Conservation (phyloP, 2,329 filamentous ascomycete genomes). For the Cercospora citrullina region DNA sequence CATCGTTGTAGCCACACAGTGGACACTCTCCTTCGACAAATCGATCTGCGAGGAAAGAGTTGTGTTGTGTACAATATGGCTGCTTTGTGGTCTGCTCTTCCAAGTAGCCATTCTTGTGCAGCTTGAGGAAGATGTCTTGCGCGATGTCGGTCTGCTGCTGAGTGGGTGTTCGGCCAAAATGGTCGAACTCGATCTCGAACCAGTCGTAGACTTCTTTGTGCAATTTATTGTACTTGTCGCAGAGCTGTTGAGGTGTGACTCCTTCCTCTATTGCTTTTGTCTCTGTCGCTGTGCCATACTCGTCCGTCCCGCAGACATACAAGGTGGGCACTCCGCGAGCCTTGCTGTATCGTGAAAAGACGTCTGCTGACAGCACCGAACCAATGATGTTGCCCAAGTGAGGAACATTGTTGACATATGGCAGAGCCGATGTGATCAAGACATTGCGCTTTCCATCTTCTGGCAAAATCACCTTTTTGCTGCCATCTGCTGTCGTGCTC, state of each 20-base stretch:
- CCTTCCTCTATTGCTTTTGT: conserved; percentile 91
- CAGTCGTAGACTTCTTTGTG: conserved; percentile 92
- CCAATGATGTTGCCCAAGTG: conserved; percentile 89
- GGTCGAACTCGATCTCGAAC: conserved; percentile 94
- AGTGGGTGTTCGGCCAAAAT: conserved; percentile 91
- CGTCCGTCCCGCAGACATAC: conserved; percentile 85
- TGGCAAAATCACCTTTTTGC: conserved; percentile 44
- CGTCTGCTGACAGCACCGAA: conserved; percentile 83
- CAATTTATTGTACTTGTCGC: conserved; percentile 87
- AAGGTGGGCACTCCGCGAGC: conserved; percentile 76
- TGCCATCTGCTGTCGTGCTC: conserved; percentile 13
- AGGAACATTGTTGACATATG: conserved; percentile 74
- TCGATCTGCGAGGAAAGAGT: conserved; percentile 75
- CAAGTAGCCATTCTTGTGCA: conserved; percentile 86
- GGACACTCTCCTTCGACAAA: conserved; percentile 80
- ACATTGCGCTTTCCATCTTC: conserved; percentile 71
- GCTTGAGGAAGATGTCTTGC: conserved; percentile 82
- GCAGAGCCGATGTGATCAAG: conserved; percentile 86
- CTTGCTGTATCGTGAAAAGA: conserved; percentile 72
- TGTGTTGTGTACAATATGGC: conserved; percentile 73
- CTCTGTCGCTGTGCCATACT: conserved; percentile 95
- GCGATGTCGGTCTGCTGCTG: conserved; percentile 87
- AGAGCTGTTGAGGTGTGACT: conserved; percentile 77
- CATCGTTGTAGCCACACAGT: conserved; percentile 60
- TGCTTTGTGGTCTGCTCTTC: conserved; percentile 85